Evolutionary conservation across 352 stramenopile genomes (phyloP).

Genomic region (Phytopythium boreale): DNA sequence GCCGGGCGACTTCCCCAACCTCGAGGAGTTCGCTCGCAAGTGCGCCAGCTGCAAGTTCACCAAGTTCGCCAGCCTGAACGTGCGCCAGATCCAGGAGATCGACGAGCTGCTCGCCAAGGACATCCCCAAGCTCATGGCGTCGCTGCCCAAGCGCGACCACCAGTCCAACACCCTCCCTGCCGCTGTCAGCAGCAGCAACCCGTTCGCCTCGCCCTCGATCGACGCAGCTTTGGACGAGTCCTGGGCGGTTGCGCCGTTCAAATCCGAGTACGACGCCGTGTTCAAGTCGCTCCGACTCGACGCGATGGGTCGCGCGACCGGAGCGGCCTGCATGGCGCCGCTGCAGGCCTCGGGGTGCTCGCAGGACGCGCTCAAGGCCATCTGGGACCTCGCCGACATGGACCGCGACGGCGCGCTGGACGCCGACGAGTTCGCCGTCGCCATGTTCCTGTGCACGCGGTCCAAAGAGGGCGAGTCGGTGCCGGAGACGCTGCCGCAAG

Average conservation of each 20-base stretch:
- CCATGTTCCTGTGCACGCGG: constrained; percentile 84
- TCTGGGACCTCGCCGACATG: constrained; percentile 91
- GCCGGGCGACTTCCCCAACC: constrained; percentile 92
- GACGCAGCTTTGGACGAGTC: constrained; percentile 32
- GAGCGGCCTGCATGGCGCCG: constrained; percentile 76
- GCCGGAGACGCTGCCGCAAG: constrained; percentile 48
- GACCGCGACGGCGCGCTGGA: constrained; percentile 89
- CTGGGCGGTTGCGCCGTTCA: constrained; percentile 72
- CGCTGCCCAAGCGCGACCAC: constrained; percentile 55
- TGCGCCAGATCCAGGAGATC: constrained; percentile 96
- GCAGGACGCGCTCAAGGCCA: constrained; percentile 70
- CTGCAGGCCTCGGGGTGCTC: constrained; percentile 62
- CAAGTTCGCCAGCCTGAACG: constrained; percentile 92
- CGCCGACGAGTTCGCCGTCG: constrained; percentile 88
- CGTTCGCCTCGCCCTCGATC: constrained; percentile 16
- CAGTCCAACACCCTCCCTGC: background rate
- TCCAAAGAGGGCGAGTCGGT: constrained; percentile 71
- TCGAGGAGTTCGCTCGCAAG: constrained; percentile 86
- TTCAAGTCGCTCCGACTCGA: constrained; percentile 75
- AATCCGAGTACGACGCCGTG: constrained; percentile 78
- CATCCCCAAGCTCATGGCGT: constrained; percentile 92
- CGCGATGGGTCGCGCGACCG: constrained; percentile 45
- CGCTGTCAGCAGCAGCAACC: constrained; percentile 15
- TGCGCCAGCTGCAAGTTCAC: constrained; percentile 87
- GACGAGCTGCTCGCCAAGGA: constrained; percentile 97